Base-by-base conservation (phyloP, 148 eudicot genomes). In the Rhododendron ferrugineum region DNA sequence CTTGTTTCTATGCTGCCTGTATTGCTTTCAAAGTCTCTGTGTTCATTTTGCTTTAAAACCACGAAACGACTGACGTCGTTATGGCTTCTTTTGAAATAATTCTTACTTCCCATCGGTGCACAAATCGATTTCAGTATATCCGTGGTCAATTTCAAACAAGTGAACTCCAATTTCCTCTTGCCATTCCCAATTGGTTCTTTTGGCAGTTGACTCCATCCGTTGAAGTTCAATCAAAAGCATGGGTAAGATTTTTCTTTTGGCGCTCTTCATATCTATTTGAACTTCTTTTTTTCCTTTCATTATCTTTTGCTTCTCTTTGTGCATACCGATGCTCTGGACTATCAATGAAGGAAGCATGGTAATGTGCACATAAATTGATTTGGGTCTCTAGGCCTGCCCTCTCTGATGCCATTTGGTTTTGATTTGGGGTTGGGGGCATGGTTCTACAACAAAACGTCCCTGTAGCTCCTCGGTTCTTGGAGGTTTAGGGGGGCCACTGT, bases 171-270 rank as follows among this genome's bases (percentile, higher is more conserved):
- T 5, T 58, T 36, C 34, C 22, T 0, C 60, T 84, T 52, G 37
- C n/a, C 52, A 40, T 84, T 58, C 1, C 14, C 23, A 30, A 79
- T 50, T 9, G 20, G 46, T 78, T 64, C 34, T 28, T 66, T 81
- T 83, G 70, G 83, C 85, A 86, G 83, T 78, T 77, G 68, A 78
- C 79, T 44, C 64, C 66, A 14, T 15, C 46, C 1, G 52, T 70
- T 50, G 85, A 49, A 54, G 74, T 49, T 82, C 16, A 15, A 4
- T 16, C 0, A 70, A 28, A 78, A 86, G 49, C 62, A 84, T 87
- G 84, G 86, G 88, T 87, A 84, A 68, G 84, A 13, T 11, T 54
- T 87, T 56, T 40, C 8, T 32, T 56, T 82, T 54, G 22, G 36
- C 34, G 47, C 18, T 16, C 34, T 20, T 16, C 3, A 26, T 60